Percentiles rank a stretch among this genome's conserved stretches.
Conservation (phyloP, 176 grass and related monocot species). For the Paspalum vaginatum region DNA sequence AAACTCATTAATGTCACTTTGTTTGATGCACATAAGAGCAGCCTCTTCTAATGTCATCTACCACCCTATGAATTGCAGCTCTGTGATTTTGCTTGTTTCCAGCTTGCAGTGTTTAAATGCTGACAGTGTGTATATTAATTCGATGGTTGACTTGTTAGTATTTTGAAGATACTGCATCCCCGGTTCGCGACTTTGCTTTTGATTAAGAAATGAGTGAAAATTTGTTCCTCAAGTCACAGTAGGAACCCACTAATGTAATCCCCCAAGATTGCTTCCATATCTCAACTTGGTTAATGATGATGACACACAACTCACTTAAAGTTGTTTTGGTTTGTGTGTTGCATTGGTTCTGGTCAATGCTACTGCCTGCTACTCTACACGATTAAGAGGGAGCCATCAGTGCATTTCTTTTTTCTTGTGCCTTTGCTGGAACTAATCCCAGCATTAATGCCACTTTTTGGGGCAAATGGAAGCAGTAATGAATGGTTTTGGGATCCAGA, state of each 20-base stretch:
- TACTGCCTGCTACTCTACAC: constrained; percentile 37
- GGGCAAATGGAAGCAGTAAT: constrained; percentile 61
- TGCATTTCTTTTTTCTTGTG: constrained; percentile 10
- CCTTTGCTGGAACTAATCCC: constrained; percentile 42
- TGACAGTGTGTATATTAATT: constrained; percentile 61
- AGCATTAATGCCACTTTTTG: constrained; percentile 51
- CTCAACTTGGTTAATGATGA: constrained; percentile 57
- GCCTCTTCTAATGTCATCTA: constrained; percentile 35
- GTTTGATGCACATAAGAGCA: constrained; percentile 67
- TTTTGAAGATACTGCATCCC: constrained; percentile 40
- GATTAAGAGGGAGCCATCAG: constrained; percentile 36
- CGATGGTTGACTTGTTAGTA: constrained; percentile 65
- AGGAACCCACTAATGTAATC: constrained; percentile 45
- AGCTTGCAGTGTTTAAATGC: constrained; percentile 66
- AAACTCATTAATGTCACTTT: constrained; percentile 66
- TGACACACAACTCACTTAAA: constrained; percentile 69
- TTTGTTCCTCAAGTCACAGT: constrained; percentile 39
- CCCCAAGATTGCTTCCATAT: constrained; percentile 52
- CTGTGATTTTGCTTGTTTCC: constrained; percentile 49
- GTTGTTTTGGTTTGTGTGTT: constrained; percentile 63
- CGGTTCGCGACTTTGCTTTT: constrained; percentile 30
- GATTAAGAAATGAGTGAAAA: constrained; percentile 38
- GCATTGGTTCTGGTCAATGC: constrained; percentile 56
- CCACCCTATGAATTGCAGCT: constrained; percentile 49
- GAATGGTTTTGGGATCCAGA: constrained; percentile 68